Conservation (phyloP, 2,329 filamentous ascomycete genomes). For the Lecanicillium sp. region DNA sequence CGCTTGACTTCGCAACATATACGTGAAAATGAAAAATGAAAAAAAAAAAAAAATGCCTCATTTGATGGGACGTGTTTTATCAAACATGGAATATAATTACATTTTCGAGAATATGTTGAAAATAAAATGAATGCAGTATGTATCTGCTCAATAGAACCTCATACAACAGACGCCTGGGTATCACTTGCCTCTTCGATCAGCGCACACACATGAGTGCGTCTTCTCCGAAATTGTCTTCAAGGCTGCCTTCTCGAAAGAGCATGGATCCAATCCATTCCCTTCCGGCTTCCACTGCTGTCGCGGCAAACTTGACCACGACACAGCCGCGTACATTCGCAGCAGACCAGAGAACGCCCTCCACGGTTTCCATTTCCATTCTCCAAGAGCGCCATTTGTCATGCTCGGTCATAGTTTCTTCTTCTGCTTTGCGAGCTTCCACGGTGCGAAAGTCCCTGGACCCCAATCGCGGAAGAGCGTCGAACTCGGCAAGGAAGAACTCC, state of each 20-base stretch:
- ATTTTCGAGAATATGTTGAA: background rate
- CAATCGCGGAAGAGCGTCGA: constrained; percentile 70
- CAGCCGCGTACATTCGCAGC: constrained; percentile 75
- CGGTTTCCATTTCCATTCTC: constrained; percentile 53
- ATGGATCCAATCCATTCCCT: constrained; percentile 74
- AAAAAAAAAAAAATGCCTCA: no score
- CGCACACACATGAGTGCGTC: constrained; percentile 71
- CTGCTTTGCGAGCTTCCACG: constrained; percentile 40
- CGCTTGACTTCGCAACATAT: no score
- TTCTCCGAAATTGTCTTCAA: constrained; percentile 68
- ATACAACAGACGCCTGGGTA: background rate
- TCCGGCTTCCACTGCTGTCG: constrained; percentile 72
- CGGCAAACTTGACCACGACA: constrained; percentile 86
- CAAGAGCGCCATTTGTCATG: constrained; percentile 47
- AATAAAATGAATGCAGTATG: no score
- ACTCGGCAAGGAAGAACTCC: constrained; percentile 73
- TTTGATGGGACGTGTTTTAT: no score
- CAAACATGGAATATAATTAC: no score
- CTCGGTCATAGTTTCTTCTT: constrained; percentile 31
- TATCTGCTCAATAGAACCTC: background rate
- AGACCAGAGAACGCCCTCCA: constrained; percentile 68
- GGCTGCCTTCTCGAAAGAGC: constrained; percentile 66
- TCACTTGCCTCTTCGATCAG: constrained; percentile 26
- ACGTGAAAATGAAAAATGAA: no score
- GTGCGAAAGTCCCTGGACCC: constrained; percentile 72